These are phyloP conservation scores for Glebionis coronaria DNA, from an alignment of 129 eudicot species.

Conservation along the genomic window DNA sequence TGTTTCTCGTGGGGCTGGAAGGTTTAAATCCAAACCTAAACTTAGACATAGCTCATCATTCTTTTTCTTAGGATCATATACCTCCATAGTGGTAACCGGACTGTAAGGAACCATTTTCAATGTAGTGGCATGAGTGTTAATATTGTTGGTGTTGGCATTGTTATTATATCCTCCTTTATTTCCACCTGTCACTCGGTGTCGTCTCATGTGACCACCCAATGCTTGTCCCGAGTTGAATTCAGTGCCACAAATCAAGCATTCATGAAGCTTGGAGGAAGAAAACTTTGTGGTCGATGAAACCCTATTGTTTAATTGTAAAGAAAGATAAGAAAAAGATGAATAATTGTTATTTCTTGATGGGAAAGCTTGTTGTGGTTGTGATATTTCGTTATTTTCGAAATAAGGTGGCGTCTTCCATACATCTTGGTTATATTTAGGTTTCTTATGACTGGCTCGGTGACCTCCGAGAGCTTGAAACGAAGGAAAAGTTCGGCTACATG, in stretches of 20 bases:
- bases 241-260: conserved; percentile 79
- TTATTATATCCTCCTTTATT: conserved; percentile 14
- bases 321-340: conserved; percentile 30
- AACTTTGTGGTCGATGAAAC: conserved; percentile 18
- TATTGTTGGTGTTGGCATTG: conserved; percentile 1
- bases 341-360: conserved; percentile 15
- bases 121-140: conserved; percentile 1
- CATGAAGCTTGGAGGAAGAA: conserved; percentile 54
- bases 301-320: conserved; percentile 39
- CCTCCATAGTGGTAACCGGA: conserved; percentile 11
- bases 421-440: conserved; percentile 36
- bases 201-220: no score
- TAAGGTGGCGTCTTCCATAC: conserved; percentile 15
- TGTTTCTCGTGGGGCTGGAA: conserved; percentile 64
- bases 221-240: conserved; percentile 82
- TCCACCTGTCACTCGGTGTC: conserved; percentile 28
- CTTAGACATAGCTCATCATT: conserved; percentile 37
- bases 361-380: conserved; percentile 6
- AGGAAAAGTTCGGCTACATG: conserved; percentile 72
- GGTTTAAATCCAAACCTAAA: conserved; percentile 76
- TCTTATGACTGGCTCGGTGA: conserved; percentile 88
- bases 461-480: conserved; percentile 97
- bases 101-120: conserved; percentile 33
- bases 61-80: conserved; percentile 17
- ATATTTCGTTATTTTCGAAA: conserved; percentile 32